Evolutionary conservation across 176 grass and related monocot species (phyloP), one percentile per base, ranked within the genome.

Genomic region (Cymbopogon citratus): DNA sequence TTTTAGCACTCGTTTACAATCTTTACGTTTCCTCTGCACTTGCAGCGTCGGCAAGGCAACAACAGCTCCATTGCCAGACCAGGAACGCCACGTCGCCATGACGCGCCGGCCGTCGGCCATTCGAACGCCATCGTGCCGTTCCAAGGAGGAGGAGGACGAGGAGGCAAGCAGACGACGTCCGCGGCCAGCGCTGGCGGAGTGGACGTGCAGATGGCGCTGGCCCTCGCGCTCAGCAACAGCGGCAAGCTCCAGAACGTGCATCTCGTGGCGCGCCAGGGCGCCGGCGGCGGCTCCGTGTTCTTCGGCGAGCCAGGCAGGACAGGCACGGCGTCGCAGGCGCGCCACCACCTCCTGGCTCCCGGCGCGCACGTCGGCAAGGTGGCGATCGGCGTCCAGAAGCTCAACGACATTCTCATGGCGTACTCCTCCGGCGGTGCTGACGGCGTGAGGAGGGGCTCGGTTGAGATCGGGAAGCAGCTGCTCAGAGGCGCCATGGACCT

Each of bases 191-290:
- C 90, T 5, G 81, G 89, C 39, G 65, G 89, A 26, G 74, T 88
- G 5, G 91, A 95, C 60, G 56, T 89, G 67, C 92, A 92, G 68
- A 93, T 93, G 92, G 91, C 96, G 7, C 87, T 99, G 35, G 92
- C 96, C 61, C 87, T 99, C 26, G 96, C 93, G 31, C 87, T 99
- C 67, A 93, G 91, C 87, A 91, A 95, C 25, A 90, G 83, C 2
- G 91, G 93, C 49, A 95, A 93, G 82, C 93, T 93, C n/a, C 96
- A 91, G 76, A 91, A 95, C 84, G 84, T 98, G 23, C 81, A 90
- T 44, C 56, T 94, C 41, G 44, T 90, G 68, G 76, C 86, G 26
- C 85, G 88, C 39, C 69, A 73, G 25, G 85, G 92, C 3, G 38
- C 38, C 38, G 24, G 24, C 6, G 69, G 40, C 27, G 59, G 59